Evolutionary conservation across 2,329 filamentous ascomycete species (phyloP).

Genomic region (Mycosphaerella sp.): DNA sequence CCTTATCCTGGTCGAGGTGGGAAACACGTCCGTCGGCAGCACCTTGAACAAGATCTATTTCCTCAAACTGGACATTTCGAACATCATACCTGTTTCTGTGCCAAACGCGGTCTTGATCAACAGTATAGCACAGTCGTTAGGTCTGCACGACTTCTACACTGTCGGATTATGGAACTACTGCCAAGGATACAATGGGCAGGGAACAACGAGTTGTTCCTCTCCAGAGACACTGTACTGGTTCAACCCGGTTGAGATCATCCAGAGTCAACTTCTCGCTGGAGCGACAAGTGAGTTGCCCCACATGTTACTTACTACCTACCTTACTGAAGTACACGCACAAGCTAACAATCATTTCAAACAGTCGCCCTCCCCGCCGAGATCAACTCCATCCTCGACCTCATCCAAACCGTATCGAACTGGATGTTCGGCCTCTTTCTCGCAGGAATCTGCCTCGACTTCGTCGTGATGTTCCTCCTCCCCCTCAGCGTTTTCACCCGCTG

Average conservation of each 20-base stretch:
- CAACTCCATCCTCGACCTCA: constrained; percentile 64
- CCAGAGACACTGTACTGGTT: constrained; percentile 77
- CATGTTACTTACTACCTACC: constrained; percentile 34
- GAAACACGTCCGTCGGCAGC: constrained; percentile 58
- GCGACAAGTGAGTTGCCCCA: constrained; percentile 61
- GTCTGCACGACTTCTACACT: constrained; percentile 90
- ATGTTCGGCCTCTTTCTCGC: constrained; percentile 88
- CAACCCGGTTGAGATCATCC: constrained; percentile 76
- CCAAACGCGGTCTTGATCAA: constrained; percentile 73
- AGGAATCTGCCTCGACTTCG: constrained; percentile 61
- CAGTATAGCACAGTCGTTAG: constrained; percentile 76
- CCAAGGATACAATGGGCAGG: constrained; percentile 70
- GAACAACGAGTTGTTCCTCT: constrained; percentile 68
- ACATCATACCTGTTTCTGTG: constrained; percentile 69
- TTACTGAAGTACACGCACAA: background rate
- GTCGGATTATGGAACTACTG: constrained; percentile 90
- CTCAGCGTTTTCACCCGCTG: constrained; percentile 49
- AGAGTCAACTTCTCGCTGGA: constrained; percentile 72
- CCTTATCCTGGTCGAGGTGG: constrained; percentile 72
- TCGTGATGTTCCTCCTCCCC: constrained; percentile 62
- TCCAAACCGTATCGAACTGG: constrained; percentile 67
- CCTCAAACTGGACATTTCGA: constrained; percentile 72
- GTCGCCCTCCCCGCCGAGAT: constrained; percentile 72
- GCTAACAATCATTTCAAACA: constrained; percentile 32
- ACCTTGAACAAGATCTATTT: constrained; percentile 71